Evolutionary conservation across 2,329 filamentous ascomycete genomes (phyloP).

Genomic region (Albifimbria verrucaria): DNA sequence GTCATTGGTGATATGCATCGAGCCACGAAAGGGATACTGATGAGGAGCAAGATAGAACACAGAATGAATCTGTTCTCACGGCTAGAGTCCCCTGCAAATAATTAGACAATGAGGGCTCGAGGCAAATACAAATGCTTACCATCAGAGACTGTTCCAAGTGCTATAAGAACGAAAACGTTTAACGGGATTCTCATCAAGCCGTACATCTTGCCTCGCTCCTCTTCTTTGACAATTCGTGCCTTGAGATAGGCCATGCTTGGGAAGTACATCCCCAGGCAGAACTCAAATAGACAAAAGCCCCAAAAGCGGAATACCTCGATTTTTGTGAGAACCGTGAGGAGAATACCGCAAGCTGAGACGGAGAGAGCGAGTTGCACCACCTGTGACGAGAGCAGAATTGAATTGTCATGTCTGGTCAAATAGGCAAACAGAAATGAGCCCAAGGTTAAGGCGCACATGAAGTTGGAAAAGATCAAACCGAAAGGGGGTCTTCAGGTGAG

Average conservation of each 20-base stretch:
- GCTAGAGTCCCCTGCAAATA: neutral
- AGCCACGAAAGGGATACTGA: neutral
- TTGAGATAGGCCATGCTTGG: slow-evolving; percentile 55
- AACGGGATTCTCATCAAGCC: slow-evolving; percentile 54
- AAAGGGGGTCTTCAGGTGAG: slow-evolving; percentile 31
- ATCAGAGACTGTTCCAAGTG: slow-evolving; percentile 42
- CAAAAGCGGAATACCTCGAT: slow-evolving; percentile 46
- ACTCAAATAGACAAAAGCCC: slow-evolving; percentile 55
- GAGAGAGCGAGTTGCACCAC: neutral
- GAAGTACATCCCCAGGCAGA: slow-evolving; percentile 55
- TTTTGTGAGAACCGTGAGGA: slow-evolving; percentile 25
- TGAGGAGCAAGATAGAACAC: neutral
- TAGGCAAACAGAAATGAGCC: slow-evolving; percentile 44
- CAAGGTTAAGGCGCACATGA: slow-evolving; percentile 56
- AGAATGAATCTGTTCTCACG: neutral
- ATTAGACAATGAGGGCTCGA: neutral
- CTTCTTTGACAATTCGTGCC: slow-evolving; percentile 50
- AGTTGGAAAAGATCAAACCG: slow-evolving; percentile 51
- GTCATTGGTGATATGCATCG: neutral
- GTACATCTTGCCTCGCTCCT: slow-evolving; percentile 51
- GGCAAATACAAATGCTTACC: slow-evolving; percentile 21
- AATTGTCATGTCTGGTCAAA: neutral
- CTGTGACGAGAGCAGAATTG: neutral
- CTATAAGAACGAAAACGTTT: slow-evolving; percentile 50
- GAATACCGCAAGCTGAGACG: neutral